Evolutionary conservation across 495 filamentous ascomycete species (phyloP), one percentile per base, ranked within the genome.

Genomic region (Sordaria brevicollis): DNA sequence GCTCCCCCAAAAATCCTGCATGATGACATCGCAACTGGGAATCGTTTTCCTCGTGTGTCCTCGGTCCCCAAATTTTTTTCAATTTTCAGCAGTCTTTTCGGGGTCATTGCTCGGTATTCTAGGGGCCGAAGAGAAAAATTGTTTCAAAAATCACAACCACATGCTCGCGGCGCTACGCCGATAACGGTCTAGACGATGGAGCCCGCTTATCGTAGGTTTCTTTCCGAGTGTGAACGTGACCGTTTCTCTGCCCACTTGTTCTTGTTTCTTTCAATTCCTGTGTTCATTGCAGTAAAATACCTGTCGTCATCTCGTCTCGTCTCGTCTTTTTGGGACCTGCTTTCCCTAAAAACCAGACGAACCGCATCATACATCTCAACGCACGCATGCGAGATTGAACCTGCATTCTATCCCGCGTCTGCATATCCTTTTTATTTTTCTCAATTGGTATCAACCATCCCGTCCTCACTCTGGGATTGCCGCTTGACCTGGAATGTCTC

Each of bases 11-110:
- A 33, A 54, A 66, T 19, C 62, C 65, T 71, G 74, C 70, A 77
- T 66, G 67, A 75, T 77, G 75, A 75, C 74, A 77, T 77, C 70
- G 70, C 66, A n/a, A 19, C 41, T 49, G 19, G 8, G 8, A 49
- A 21, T 43, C 8, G 7, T 21, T 41, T 25, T 21, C 41, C n/a
- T 21, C 19, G n/a, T 49, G n/a, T 11, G 19, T 21, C 41, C 41
- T 25, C 41, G 41, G 41, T 49, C 39, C 21, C 21, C 38, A 66
- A 57, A 17, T 5, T 29, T 69, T 68, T n/a, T n/a, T n/a, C n/a
- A n/a, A 69, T 9, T 67, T 71, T 68, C 29, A 66, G 39, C 70
- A 67, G 68, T 69, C 29, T 38, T 38, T 67, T 49, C 65, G 33
- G 35, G 34, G 29, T 38, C 38, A 35, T 21, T 38, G 49, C 39